Evolutionary conservation across 202 grass and related monocot genomes (phyloP).

Genomic region (Zizania palustris): DNA sequence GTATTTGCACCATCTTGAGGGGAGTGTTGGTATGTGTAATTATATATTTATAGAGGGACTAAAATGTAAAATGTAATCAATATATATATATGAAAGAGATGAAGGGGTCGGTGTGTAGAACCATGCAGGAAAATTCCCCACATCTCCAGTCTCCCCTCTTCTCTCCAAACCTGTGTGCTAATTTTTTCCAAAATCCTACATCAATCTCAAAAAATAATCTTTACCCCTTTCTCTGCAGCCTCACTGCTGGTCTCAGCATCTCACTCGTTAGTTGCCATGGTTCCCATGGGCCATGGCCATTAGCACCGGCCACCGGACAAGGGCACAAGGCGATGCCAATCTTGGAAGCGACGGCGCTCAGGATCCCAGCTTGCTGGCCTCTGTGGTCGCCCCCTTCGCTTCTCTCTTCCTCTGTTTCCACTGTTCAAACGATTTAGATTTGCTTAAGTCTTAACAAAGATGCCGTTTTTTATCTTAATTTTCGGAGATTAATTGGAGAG

Average conservation of each 20-base stretch:
- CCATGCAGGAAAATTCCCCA: no score
- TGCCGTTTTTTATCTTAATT: not conserved
- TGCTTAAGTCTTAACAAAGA: not conserved
- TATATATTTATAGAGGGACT: no score
- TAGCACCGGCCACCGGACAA: no score
- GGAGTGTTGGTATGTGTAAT: no score
- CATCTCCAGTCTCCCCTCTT: no score
- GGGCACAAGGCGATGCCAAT: constrained; percentile 53
- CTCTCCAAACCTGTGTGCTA: no score
- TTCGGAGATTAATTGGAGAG: not conserved
- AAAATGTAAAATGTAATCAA: no score
- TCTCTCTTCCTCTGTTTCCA: constrained; percentile 22
- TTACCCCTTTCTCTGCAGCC: constrained; percentile 2
- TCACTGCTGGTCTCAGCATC: constrained; percentile 27
- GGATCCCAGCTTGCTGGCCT: constrained; percentile 36
- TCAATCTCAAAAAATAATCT: no score
- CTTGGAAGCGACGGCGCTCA: constrained; percentile 56
- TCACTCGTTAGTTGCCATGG: not conserved
- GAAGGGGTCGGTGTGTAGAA: no score
- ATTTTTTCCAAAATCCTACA: no score
- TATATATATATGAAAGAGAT: no score
- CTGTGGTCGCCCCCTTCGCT: not conserved
- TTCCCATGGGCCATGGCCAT: constrained; percentile 12
- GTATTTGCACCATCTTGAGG: no score
- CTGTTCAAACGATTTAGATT: not conserved